These are phyloP conservation scores for Leishmania mexicana DNA, from an alignment of 208 protist genomes.

Conservation along the genomic window DNA sequence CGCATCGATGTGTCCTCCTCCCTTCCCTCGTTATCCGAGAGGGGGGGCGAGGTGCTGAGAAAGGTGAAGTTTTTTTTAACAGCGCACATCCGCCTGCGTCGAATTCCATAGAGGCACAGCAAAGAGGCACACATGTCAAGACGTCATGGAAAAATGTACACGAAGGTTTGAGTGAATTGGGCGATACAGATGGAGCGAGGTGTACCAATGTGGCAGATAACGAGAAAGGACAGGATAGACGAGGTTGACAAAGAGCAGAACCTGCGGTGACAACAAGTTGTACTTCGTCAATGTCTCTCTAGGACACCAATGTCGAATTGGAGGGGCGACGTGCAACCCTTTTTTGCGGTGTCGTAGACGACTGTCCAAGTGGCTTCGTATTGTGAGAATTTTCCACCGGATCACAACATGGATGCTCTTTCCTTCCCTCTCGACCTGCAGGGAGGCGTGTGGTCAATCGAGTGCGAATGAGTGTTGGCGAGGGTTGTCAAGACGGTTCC, in stretches of 20 bases:
- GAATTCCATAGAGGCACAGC: background rate
- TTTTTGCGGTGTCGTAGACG: background rate
- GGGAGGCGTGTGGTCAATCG: background rate
- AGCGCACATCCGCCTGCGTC: background rate
- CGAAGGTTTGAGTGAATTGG: background rate
- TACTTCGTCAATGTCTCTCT: background rate
- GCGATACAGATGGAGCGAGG: background rate
- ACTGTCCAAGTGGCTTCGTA: background rate
- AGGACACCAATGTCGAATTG: background rate
- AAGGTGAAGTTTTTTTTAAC: background rate
- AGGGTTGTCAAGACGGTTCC: background rate
- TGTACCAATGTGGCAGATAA: background rate
- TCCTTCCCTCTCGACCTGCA: background rate
- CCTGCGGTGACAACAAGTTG: background rate
- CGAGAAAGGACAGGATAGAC: background rate
- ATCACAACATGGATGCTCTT: background rate
- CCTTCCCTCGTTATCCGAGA: background rate
- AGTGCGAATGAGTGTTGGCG: background rate
- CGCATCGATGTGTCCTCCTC: background rate
- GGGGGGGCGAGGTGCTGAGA: background rate
- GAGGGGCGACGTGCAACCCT: background rate
- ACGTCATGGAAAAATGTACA: background rate
- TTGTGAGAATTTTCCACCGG: background rate
- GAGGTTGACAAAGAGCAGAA: background rate
- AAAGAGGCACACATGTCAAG: background rate